A percentile compares a stretch with the other conserved stretches of the same genome.
These are phyloP conservation scores for Solanum hybrid DNA, from an alignment of 305 asterid species.

Conservation along the genomic window DNA sequence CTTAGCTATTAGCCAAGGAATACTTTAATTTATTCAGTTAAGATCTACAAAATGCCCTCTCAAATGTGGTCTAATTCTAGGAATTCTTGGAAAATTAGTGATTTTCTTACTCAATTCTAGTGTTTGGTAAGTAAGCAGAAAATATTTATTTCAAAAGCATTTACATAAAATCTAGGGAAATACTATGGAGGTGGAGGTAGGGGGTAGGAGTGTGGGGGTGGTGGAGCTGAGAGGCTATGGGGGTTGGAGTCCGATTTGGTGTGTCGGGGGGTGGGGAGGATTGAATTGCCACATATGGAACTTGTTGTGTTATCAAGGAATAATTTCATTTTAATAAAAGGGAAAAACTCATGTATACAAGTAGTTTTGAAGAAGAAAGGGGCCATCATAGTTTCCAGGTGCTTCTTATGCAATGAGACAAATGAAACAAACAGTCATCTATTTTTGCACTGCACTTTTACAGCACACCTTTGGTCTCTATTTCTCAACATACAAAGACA, in stretches of 20 bases:
- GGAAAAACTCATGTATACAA: not conserved
- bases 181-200: not conserved
- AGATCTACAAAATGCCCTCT: not conserved
- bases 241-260: not conserved
- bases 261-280: not conserved
- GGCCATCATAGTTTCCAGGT: too few species aligned
- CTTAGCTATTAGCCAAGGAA: not conserved
- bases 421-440: too few species aligned
- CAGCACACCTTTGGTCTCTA: too few species aligned
- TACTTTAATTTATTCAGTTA: not conserved
- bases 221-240: not conserved
- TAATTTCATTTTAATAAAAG: not conserved
- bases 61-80: not conserved
- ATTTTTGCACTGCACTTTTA: too few species aligned
- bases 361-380: not conserved
- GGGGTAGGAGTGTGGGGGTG: not conserved
- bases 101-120: not conserved
- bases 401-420: too few species aligned
- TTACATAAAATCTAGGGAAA: not conserved
- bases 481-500: too few species aligned
- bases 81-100: not conserved
- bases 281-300: not conserved
- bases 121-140: not conserved
- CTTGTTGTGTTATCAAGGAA: not conserved
- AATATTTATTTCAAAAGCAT: not conserved